Conservation (phyloP, 495 filamentous ascomycete genomes). For the Trichoderma erinaceum region DNA sequence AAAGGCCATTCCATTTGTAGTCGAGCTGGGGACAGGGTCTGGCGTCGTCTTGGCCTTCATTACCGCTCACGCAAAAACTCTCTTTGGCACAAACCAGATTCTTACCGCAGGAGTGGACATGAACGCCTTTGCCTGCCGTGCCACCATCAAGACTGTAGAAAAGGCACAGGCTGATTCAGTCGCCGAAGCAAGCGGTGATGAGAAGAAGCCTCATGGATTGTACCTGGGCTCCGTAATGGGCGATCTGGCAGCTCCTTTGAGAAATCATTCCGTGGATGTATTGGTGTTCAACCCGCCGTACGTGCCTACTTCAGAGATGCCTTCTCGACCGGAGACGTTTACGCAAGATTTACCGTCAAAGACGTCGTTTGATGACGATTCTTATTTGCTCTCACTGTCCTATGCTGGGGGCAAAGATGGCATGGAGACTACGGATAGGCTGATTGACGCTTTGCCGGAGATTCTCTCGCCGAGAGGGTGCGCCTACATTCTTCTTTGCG, state of each 20-base stretch:
- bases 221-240: slow-evolving; percentile 58
- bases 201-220: slow-evolving; percentile 25
- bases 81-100: slow-evolving; percentile 68
- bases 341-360: slow-evolving; percentile 18
- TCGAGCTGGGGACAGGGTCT: slow-evolving; percentile 89
- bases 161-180: slow-evolving; percentile 35
- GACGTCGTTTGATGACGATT: slow-evolving; percentile 59
- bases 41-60: slow-evolving; percentile 86
- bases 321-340: slow-evolving; percentile 29
- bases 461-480: slow-evolving; percentile 64
- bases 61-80: slow-evolving; percentile 60
- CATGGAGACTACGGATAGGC: slow-evolving; percentile 82
- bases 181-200: slow-evolving; percentile 14
- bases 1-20: slow-evolving; percentile 50
- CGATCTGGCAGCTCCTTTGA: slow-evolving; percentile 58
- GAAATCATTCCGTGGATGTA: slow-evolving; percentile 59
- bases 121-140: slow-evolving; percentile 71
- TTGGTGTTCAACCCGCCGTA: slow-evolving; percentile 97
- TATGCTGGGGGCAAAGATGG: slow-evolving; percentile 86
- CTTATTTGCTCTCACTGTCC: slow-evolving; percentile 73
- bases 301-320: slow-evolving; percentile 75
- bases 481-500: slow-evolving; percentile 84
- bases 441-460: slow-evolving; percentile 60
- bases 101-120: slow-evolving; percentile 73
- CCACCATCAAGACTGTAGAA: slow-evolving; percentile 55